Conservation (phyloP, 192 early-diverging fungal species). For the Cetraspora pellucida region DNA sequence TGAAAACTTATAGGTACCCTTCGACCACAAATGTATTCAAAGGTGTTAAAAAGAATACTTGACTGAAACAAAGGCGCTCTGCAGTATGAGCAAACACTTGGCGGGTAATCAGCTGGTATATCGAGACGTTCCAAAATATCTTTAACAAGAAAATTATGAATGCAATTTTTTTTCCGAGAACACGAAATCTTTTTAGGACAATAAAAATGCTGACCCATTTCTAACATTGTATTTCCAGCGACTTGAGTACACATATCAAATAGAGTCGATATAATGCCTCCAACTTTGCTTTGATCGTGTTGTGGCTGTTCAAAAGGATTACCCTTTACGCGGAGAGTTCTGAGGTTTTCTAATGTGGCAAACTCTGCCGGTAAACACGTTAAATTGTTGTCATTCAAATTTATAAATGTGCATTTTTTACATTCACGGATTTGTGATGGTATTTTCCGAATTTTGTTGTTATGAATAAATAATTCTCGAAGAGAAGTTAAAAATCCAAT, state of each 20-base stretch:
- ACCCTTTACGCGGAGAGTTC: constrained; percentile 30
- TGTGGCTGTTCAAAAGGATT: constrained; percentile 33
- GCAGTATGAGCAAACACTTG: neutral
- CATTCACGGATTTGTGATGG: constrained; percentile 39
- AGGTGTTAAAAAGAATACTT: neutral
- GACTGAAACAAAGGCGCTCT: constrained; percentile 4
- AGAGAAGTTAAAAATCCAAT: constrained; percentile 35
- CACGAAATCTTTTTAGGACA: neutral
- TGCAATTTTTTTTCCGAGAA: neutral
- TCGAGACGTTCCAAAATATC: constrained; percentile 1
- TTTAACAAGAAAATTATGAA: neutral
- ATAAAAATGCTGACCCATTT: neutral
- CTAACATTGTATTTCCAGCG: neutral
- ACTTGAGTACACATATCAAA: constrained; percentile 18
- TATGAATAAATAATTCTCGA: constrained; percentile 39
- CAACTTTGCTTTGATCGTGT: neutral
- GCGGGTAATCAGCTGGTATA: neutral
- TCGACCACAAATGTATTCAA: neutral
- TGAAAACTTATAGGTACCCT: neutral
- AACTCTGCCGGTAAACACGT: constrained; percentile 37
- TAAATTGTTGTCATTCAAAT: constrained; percentile 44
- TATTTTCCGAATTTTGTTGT: constrained; percentile 36
- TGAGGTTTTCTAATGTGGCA: constrained; percentile 8
- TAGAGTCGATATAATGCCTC: neutral
- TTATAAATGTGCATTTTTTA: constrained; percentile 26